Evolutionary conservation across 768 basidiomycete genomes (phyloP), one percentile per base, ranked within the genome.

Genomic region (Rickenella mellea): DNA sequence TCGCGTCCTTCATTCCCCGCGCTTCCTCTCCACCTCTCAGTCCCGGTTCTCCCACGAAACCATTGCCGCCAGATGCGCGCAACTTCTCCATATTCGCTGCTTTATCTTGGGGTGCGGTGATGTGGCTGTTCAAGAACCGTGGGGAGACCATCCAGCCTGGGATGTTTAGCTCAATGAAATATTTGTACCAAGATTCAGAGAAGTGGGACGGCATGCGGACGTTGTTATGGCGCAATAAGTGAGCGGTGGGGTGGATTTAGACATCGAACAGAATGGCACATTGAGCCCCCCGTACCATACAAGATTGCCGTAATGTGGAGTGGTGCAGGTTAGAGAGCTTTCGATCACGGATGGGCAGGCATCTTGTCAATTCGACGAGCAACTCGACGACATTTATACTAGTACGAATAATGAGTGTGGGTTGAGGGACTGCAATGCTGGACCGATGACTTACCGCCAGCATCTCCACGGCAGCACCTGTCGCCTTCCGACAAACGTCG

Each of bases 131-230:
- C 73, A 72, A 80, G 54, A 71, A 96, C 60, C 71, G 77, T 17
- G 79, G 86, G 38, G 83, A 97, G 64, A 81, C 80, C n/a, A 78
- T 99, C 46, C 92, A 98, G 54, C 88, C 90, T 14, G 96, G 93
- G 44, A 89, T 97, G 90, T 91, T 90, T 68, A 88, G 78, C 65
- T 87, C 85, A 14, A 97, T 96, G 93, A 76, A 73, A 44, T 99
- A 98, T 62, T 71, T 99, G 28, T 99, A 98, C 65, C 78, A 80
- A 28, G 91, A 98, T 60, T 93, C 90, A 15, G 88, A 98, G 47
- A 63, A 66, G 31, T 98, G 93, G 92, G 75, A 69, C 38, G 70
- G 76, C 53, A 63, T 96, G 32, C 78, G 71, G 63, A 96, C 90
- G 39, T 63, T 98, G 39, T 61, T 97, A 40, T 96, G 93, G 92